Evolutionary conservation across 1,284 basidiomycete species (phyloP).

Genomic region (Malassezia yamatoensis): DNA sequence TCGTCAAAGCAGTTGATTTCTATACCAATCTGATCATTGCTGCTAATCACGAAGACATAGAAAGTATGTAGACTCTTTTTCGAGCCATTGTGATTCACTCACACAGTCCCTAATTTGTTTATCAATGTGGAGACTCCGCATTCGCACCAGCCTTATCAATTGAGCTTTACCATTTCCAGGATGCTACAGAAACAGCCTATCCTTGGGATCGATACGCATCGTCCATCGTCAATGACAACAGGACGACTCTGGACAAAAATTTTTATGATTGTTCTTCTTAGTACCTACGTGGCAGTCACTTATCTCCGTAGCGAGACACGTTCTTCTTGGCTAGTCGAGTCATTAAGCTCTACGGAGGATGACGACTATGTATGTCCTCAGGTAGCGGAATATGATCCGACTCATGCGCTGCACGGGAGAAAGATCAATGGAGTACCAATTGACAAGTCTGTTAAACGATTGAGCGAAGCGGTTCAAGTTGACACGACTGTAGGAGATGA

Average conservation of each 20-base stretch:
- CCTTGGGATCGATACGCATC: too few species aligned
- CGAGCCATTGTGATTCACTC: too few species aligned
- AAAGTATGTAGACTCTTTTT: neutral
- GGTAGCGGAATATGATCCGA: constrained; percentile 4
- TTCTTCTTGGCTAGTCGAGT: neutral
- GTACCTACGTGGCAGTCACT: neutral
- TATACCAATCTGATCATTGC: constrained; percentile 53
- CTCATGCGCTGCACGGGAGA: neutral
- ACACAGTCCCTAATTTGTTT: too few species aligned
- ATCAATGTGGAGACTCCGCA: too few species aligned
- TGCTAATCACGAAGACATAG: constrained; percentile 37
- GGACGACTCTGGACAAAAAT: too few species aligned
- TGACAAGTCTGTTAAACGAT: constrained; percentile 8
- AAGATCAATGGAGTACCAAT: neutral
- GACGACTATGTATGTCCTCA: constrained; percentile 11
- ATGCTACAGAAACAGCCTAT: too few species aligned
- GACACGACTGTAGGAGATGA: constrained; percentile 35
- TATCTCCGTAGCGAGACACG: neutral
- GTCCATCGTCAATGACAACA: too few species aligned
- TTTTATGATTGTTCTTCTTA: neutral
- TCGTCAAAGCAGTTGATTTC: constrained; percentile 51
- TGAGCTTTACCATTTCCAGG: too few species aligned
- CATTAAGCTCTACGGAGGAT: neutral
- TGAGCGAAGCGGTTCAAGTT: constrained; percentile 32
- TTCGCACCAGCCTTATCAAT: too few species aligned